Conservation (phyloP, 805 yeast genomes). For the Yarrowia sp. region DNA sequence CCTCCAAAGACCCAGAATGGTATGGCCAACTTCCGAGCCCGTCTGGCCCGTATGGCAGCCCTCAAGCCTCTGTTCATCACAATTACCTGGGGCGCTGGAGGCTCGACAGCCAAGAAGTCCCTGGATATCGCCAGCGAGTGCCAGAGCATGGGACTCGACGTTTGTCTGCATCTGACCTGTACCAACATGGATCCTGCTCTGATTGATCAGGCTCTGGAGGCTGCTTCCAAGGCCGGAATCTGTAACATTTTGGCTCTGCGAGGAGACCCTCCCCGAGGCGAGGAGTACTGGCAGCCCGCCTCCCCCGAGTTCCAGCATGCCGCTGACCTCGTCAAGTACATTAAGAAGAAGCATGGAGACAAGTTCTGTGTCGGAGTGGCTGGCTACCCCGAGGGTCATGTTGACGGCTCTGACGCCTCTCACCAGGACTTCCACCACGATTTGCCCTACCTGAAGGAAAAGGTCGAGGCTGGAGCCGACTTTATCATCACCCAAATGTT, state of each 20-base stretch:
- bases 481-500: conserved; percentile 91
- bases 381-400: conserved; percentile 97
- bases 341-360: conserved; percentile 71
- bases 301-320: conserved; percentile 75
- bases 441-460: conserved; percentile 79
- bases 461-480: conserved; percentile 93
- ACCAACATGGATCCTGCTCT: conserved; percentile 83
- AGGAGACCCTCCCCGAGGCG: conserved; percentile 93
- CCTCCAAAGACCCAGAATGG: conserved; percentile 96
- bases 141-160: conserved; percentile 78
- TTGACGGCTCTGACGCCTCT: conserved; percentile 75
- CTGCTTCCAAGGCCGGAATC: conserved; percentile 79
- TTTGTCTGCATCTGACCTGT: conserved; percentile 94
- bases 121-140: conserved; percentile 81
- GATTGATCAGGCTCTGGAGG: conserved; percentile 77
- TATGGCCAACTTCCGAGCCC: conserved; percentile 78
- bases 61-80: conserved; percentile 89
- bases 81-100: conserved; percentile 99
- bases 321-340: conserved; percentile 83
- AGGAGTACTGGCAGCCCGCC: conserved; percentile 61
- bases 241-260: conserved; percentile 88
- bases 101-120: conserved; percentile 87
- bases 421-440: conserved; percentile 73
- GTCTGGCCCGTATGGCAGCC: conserved; percentile 87
- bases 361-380: conserved; percentile 96